Evolutionary conservation across 805 yeast species (phyloP), one percentile per base, ranked within the genome.

Genomic region (Candida vaughaniae): DNA sequence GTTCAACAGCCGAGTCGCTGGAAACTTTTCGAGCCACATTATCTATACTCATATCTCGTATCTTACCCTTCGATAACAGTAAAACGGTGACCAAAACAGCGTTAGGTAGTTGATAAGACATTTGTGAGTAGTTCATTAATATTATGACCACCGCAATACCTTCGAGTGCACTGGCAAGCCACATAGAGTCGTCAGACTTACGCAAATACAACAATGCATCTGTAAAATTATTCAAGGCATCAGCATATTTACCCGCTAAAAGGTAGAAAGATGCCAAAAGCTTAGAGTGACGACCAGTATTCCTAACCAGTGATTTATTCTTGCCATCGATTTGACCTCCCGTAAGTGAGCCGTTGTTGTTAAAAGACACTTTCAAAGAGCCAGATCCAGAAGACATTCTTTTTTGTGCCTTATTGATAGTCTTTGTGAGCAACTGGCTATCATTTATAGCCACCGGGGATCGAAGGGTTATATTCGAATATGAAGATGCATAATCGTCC

Each of bases 131-230:
- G 9, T 82, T 70, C 33, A 86, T 64, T 36, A 89, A 57, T 4
- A 83, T 56, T 27, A 83, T 56, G 41, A 85, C 76, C 1, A 86
- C 78, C 0, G 83, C 84, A 8, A 89, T 63, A 0, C 90, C 87
- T 48, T 89, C 96, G n/a, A 91, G 55, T 0, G 96, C 79, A 19
- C 91, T 82, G 0, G 83, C 98, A 10, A 87, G 69, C 98, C 98
- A 93, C 6, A 93, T 63, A 49, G 76, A 75, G 55, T 93, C 99
- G 34, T 78, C 78, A 2, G 81, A 68, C 9, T 75, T 68, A 42
- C 77, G 78, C 36, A 88, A 60, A 16, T 73, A 62, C 2, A 65
- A 51, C 1, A 83, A 70, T 0, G 96, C 81, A 27, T 89, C 95
- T n/a, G 81, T 75, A 48, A 89, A 82, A 41, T 80, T 78, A 16